These are phyloP conservation scores for Microbotryomycetes sp. DNA, from an alignment of 1,284 basidiomycete genomes.

Conservation along the genomic window DNA sequence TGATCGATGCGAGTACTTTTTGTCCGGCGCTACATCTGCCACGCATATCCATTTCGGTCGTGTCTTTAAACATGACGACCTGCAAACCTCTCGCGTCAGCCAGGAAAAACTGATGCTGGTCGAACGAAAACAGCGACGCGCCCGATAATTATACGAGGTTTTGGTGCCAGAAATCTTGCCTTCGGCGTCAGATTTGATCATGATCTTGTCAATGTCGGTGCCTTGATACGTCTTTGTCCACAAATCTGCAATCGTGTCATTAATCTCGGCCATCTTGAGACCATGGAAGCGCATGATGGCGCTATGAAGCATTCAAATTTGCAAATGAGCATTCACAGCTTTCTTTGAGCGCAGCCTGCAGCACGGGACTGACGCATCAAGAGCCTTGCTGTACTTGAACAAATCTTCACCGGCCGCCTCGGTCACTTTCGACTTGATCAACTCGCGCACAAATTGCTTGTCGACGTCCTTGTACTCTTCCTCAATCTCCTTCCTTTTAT, in stretches of 20 bases:
- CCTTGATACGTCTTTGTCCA: conserved; percentile 99
- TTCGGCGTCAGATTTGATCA: conserved; percentile 89
- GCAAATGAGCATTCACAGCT: no score
- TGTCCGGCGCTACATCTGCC: conserved; percentile 97
- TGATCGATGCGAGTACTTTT: conserved; percentile 98
- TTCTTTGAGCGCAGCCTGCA: no score
- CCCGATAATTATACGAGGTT: conserved; percentile 96
- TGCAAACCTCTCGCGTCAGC: conserved; percentile 37
- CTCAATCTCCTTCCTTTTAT: conserved; percentile 60
- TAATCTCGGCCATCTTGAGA: conserved; percentile 99
- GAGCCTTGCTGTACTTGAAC: conserved; percentile 92
- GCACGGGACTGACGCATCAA: conserved; percentile 74
- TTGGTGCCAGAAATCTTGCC: conserved; percentile 59
- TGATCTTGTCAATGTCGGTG: conserved; percentile 96
- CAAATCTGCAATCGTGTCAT: conserved; percentile 87
- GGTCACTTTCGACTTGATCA: conserved; percentile 92
- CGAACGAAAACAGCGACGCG: conserved; percentile 43
- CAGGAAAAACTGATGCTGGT: neutral
- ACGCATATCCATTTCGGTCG: conserved; percentile 99
- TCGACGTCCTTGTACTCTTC: conserved; percentile 82
- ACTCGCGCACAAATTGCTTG: conserved; percentile 77
- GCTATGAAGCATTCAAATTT: conserved; percentile 51
- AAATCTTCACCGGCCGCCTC: conserved; percentile 91
- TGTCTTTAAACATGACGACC: conserved; percentile 98
- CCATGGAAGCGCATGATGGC: conserved; percentile 97